Base-by-base conservation (phyloP, 2,329 filamentous ascomycete species). In the Hymenoscyphus occultus region DNA sequence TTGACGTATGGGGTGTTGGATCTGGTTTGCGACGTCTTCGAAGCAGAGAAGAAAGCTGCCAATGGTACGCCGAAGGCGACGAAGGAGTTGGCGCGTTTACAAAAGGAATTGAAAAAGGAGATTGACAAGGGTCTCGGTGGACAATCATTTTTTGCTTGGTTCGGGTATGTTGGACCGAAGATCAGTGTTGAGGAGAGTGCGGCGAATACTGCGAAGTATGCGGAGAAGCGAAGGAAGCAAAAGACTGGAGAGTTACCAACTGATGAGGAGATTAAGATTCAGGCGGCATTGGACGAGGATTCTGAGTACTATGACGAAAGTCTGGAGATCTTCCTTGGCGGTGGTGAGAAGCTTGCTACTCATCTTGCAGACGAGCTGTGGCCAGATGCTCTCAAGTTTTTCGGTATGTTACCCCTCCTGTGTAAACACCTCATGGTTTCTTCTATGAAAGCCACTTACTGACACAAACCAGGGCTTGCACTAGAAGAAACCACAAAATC, bases 341-440 rank as follows among this genome's bases (percentile, higher is more conserved):
- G 91, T 28, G 92, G 96, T 71, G 90, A 93, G 67, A 3, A 1
- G 3, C 78, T 98, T 59, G 93, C 93, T 48, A 84, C 92, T 68
- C 83, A 87, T 66, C 82, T 98, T 71, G 87, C 90, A 9, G 93
- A 98, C 75, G 94, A 98, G 71, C 80, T 98, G 61, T 97, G 90
- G 89, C 91, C 92, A 59, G 87, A 88, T 68, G 94, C 93, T 65
- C 89, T 96, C 77, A 92, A 91, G 77, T 96, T 95, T 80, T 98
- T 95, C 80, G 90, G 92, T 95, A 81, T 80, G 91, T 57, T 56
- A 59, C 39, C 58, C 35, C 28, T 14, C 39, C 28, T 64, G 61
- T 16, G 28, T 60, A 28, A 28, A 28, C 28, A 28, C 28, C 28
- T 28, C 3, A 28, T 28, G 28, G 28, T 28, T 28, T 28, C 28